Evolutionary conservation across 768 basidiomycete genomes (phyloP), one percentile per base, ranked within the genome.

Genomic region (Gelatoporia subvermispora): DNA sequence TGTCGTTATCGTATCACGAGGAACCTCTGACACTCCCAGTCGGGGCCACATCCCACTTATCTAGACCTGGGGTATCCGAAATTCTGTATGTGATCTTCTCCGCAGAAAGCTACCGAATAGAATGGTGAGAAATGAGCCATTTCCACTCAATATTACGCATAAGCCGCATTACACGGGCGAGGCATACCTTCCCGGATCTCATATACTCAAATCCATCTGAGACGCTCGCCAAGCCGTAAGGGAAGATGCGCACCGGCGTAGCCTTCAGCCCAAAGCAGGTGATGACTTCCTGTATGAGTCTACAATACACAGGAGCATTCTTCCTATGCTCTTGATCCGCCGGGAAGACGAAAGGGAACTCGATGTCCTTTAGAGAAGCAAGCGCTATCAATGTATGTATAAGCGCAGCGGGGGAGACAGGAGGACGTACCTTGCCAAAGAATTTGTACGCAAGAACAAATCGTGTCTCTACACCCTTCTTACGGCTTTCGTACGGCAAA

Each of bases 61-160:
- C 28, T 7, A 31, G 28, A 31, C 28, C 43, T 3, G 43, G 43
- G 3, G 43, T 44, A 25, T 44, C 43, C n/a, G 43, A 4, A 8
- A 44, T 44, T 17, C 43, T 4, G 24, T 44, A 44, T 5, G 45
- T 46, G 36, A 46, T 38, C 36, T 46, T 46, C 21, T 46, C 45
- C 16, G 35, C 45, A 18, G 35, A 36, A 16, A 46, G 35, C 45
- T 46, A n/a, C 16, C 17, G 23, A 8, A n/a, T 37, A 13, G 10
- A 16, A 34, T 35, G 21, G 35, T 21, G 11, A 36, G n/a, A n/a
- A n/a, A 3, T 13, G 13, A 38, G 35, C 3, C 20, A 11, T 4
- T 23, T 35, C 8, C 18, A 45, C 31, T 7, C 17, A n/a, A n/a
- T n/a, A n/a, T n/a, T n/a, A 4, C 16, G 15, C 9, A 8, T 8